Evolutionary conservation across 345 rosid species (phyloP).

Genomic region (Hypericum androsaemum): DNA sequence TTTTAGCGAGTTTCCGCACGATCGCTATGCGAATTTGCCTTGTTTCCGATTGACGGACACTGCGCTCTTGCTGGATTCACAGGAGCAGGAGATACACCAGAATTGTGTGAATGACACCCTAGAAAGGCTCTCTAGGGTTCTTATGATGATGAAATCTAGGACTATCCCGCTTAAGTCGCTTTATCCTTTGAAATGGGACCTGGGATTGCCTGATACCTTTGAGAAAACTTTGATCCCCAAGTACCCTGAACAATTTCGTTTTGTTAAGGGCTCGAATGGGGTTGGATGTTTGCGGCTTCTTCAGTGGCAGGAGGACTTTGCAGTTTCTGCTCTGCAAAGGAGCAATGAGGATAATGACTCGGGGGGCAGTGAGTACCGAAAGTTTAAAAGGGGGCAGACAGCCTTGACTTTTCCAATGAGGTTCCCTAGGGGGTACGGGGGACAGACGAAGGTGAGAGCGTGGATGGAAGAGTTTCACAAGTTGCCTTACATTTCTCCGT

Average conservation of each 20-base stretch:
- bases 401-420: conserved; percentile 69
- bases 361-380: conserved; percentile 49
- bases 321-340: conserved; percentile 60
- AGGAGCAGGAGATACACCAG: conserved; percentile 61
- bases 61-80: conserved; percentile 66
- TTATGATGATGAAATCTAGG: conserved; percentile 82
- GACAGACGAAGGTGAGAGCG: conserved; percentile 75
- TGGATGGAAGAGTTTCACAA: conserved; percentile 99
- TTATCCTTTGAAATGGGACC: conserved; percentile 73
- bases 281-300: conserved; percentile 43
- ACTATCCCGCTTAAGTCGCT: conserved; percentile 57
- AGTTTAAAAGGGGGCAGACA: conserved; percentile 63
- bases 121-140: conserved; percentile 69
- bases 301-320: conserved; percentile 54
- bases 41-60: conserved; percentile 84
- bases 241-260: conserved; percentile 51
- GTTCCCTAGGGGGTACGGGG: conserved; percentile 90
- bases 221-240: conserved; percentile 53
- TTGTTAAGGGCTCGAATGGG: conserved; percentile 52
- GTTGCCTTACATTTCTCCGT: conserved; percentile 87
- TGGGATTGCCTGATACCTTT: conserved; percentile 73
- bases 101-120: conserved; percentile 52
- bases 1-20: conserved; percentile 78
- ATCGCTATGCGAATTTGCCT: conserved; percentile 68
- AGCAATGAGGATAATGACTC: conserved; percentile 34